A percentile compares a stretch with the other conserved stretches of the same genome.
Conservation (phyloP, 192 early-diverging fungal species). For the Backusella mclennaniae region DNA sequence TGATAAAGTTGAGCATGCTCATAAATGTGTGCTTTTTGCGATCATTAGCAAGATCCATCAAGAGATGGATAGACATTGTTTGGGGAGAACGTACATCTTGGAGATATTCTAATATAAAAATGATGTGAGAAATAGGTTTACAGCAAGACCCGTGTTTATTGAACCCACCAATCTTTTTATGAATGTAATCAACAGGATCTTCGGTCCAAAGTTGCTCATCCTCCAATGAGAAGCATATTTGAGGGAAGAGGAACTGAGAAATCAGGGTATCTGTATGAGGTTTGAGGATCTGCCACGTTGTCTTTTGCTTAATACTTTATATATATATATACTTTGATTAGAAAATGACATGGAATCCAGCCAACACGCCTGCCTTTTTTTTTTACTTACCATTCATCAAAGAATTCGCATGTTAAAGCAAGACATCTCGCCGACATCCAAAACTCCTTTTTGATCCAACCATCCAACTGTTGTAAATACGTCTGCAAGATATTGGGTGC, state of each 20-base stretch:
- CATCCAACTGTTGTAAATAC: conserved; percentile 84
- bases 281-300: conserved; percentile 88
- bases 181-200: conserved; percentile 91
- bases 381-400: conserved; percentile 62
- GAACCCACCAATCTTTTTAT: conserved; percentile 60
- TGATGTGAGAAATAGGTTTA: not conserved
- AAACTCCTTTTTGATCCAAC: conserved; percentile 62
- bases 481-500: conserved; percentile 83
- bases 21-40: conserved; percentile 78
- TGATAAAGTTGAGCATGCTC: conserved; percentile 76
- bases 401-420: conserved; percentile 70
- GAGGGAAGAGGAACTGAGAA: conserved; percentile 86
- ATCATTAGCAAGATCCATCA: conserved; percentile 73
- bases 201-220: conserved; percentile 92
- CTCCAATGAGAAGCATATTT: conserved; percentile 79
- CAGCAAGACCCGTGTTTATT: not conserved
- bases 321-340: not conserved
- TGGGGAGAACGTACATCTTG: conserved; percentile 83
- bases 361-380: not conserved
- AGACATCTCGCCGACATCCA: conserved; percentile 75
- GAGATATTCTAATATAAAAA: conserved; percentile 54
- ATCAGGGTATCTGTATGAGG: conserved; percentile 81
- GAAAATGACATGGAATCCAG: too few species aligned
- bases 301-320: conserved; percentile 77
- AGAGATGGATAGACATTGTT: conserved; percentile 68